Base-by-base conservation (phyloP, 345 rosid genomes). In the Salix purpurea region DNA sequence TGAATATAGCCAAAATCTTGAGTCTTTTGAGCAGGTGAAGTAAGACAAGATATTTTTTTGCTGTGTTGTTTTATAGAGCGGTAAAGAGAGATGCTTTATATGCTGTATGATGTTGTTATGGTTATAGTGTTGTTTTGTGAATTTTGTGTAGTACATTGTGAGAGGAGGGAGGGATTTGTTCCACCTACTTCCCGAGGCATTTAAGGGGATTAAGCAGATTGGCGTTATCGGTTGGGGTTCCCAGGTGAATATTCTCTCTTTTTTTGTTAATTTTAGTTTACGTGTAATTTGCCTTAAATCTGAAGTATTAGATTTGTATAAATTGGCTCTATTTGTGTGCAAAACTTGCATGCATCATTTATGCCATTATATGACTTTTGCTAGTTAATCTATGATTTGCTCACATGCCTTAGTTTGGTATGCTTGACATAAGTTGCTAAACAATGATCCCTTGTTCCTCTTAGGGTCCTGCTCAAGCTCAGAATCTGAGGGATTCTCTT, bases 171-270 rank as follows among this genome's bases (percentile, higher is more conserved):
- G 98, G 72, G 90, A 94, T 77, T 85, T 94, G 87, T 94, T 94
- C 87, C 88, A 86, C 60, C 81, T 90, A 87, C 85, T 92, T 76
- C 93, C 91, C 0, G 94, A 89, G 71, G 97, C 97, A 23, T 88
- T 94, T 77, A 92, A 89, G 77, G 97, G 98, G 42, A 83, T 94
- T 79, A 89, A 90, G 87, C 97, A 94, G 86, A 94, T 94, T 72
- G 98, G 97, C 48, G 97, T 94, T 8, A 89, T 94, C 66, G 98
- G 97, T 14, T 94, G 95, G 98, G 98, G 98, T 14, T 94, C 98
- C 32, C 97, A 94, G 94, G 97, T 92, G 44, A 23, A 19, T 39
- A 50, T 37, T 46, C 15, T 6, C 15, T 6, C 3, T 62, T 18
- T 46, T 30, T 12, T 12, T 42, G 44, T 24, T 70, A n/a, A 24